These are phyloP conservation scores for Triticum aestivum DNA, from an alignment of 176 grass and related monocot species.

Conservation along the genomic window DNA sequence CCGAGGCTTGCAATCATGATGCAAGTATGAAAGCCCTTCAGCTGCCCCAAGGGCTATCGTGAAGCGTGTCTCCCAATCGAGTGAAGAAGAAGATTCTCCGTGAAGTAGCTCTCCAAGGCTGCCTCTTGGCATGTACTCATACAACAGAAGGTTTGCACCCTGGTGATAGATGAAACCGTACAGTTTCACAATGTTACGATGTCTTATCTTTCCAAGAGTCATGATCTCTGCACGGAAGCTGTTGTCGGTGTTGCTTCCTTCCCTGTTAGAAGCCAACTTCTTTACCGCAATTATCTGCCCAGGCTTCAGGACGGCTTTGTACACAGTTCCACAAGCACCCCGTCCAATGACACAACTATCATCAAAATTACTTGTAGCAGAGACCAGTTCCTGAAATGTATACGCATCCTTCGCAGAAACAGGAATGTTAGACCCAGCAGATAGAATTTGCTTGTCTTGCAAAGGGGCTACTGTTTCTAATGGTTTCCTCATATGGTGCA, in stretches of 20 bases:
- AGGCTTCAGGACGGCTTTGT: conserved; percentile 71
- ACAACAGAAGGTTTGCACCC: conserved; percentile 92
- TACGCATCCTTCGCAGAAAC: conserved; percentile 73
- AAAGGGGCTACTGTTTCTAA: conserved; percentile 80
- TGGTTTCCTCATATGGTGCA: conserved; percentile 89
- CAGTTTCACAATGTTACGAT: conserved; percentile 97
- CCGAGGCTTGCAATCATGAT: conserved; percentile 90
- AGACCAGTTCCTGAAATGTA: conserved; percentile 83
- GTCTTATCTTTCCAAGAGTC: conserved; percentile 98
- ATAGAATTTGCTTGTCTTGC: conserved; percentile 70
- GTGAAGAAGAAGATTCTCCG: conserved; percentile 61
- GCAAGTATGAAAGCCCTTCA: conserved; percentile 93
- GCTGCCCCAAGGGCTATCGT: conserved; percentile 85
- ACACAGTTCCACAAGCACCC: conserved; percentile 92
- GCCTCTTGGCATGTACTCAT: conserved; percentile 93
- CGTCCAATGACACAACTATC: conserved; percentile 75
- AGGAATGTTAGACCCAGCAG: conserved; percentile 50
- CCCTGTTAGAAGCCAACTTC: conserved; percentile 88
- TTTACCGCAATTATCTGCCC: conserved; percentile 84
- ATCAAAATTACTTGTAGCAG: conserved; percentile 91
- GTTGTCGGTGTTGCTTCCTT: conserved; percentile 90
- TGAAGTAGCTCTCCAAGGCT: conserved; percentile 97
- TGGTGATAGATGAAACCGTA: conserved; percentile 92
- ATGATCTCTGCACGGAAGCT: conserved; percentile 93
- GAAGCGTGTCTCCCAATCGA: conserved; percentile 87